Evolutionary conservation across 2,329 filamentous ascomycete genomes (phyloP), one percentile per base, ranked within the genome.

Genomic region (Alternaria consortialis): DNA sequence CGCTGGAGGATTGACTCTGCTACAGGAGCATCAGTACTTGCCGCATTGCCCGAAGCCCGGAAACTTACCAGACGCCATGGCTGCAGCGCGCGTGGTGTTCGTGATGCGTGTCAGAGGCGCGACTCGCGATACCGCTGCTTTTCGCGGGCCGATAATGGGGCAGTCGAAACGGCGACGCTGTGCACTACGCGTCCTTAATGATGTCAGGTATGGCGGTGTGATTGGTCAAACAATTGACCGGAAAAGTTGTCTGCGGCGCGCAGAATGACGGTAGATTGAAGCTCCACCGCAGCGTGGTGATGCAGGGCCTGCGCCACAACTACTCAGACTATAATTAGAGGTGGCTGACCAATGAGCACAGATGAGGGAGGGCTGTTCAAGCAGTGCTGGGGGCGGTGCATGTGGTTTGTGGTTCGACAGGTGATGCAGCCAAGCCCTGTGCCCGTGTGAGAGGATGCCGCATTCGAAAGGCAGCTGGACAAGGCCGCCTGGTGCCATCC

Each of bases 1-100:
- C 79, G 74, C 69, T 86, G 82, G 44, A 90, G 81, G 52, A 86
- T 77, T 65, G 83, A 80, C 69, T 88, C 85, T 70, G 70, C 75
- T 77, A 61, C 25, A 37, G 27, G 44, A 40, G 31, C 60, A 73
- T 64, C 71, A 66, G 68, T 32, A 23, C 7, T 4, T 17, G 32
- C 25, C 17, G 20, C 25, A n/a, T 39, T 37, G 27, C 17, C 20
- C 27, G 32, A 17, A 25, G 13, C n/a, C n/a, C n/a, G 29, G 13
- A 34, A 27, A 60, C 57, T 57, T 55, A 67, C 67, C 63, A 54
- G 67, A 67, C 62, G 66, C 59, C 69, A 72, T 72, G 63, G 37
- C 62, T 65, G 58, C 23, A 11, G 54, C 46, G 56, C 46, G 56
- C 56, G 53, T 42, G 51, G 54, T 56, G 55, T 36, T 44, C 8